Percentiles rank a stretch among this genome's conserved stretches.
These are phyloP conservation scores for Verticillium isaacii DNA, from an alignment of 2,329 filamentous ascomycete genomes.

Conservation along the genomic window DNA sequence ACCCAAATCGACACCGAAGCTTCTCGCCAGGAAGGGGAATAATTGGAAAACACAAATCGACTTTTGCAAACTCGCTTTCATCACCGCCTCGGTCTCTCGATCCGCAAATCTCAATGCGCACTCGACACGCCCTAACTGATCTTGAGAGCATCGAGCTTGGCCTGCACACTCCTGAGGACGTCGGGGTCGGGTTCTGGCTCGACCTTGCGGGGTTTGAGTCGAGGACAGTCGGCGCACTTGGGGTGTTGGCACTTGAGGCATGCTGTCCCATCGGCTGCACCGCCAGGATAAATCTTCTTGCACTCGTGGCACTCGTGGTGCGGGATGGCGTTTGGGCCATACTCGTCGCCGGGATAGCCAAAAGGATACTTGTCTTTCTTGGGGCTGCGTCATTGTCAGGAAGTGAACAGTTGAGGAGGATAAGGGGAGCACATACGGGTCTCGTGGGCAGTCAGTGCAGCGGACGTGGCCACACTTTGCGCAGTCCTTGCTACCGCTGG, in stretches of 20 bases:
- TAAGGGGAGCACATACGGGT: slow-evolving; percentile 56
- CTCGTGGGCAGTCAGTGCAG: slow-evolving; percentile 75
- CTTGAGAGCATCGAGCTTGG: slow-evolving; percentile 43
- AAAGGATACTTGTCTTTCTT: slow-evolving; percentile 66
- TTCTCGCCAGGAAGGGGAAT: background rate
- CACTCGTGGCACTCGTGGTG: slow-evolving; percentile 61
- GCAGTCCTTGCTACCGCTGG: slow-evolving; percentile 56
- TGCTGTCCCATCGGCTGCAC: slow-evolving; percentile 43
- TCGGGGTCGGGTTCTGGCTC: slow-evolving; percentile 59
- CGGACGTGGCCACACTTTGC: slow-evolving; percentile 64
- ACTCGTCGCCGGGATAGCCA: slow-evolving; percentile 64
- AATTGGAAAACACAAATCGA: background rate
- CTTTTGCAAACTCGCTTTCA: background rate
- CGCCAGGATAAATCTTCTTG: slow-evolving; percentile 48
- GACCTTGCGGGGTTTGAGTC: slow-evolving; percentile 54
- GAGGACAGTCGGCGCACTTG: slow-evolving; percentile 55
- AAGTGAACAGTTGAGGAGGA: background rate
- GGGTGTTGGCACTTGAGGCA: slow-evolving; percentile 58
- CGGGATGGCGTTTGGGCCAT: slow-evolving; percentile 44
- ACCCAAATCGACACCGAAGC: background rate
- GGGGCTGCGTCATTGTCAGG: slow-evolving; percentile 34
- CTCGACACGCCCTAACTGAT: slow-evolving; percentile 13
- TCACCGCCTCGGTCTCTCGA: background rate
- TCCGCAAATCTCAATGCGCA: background rate
- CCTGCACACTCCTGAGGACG: slow-evolving; percentile 52